Base-by-base conservation (phyloP, 805 yeast species). In the Candida peoriensis region DNA sequence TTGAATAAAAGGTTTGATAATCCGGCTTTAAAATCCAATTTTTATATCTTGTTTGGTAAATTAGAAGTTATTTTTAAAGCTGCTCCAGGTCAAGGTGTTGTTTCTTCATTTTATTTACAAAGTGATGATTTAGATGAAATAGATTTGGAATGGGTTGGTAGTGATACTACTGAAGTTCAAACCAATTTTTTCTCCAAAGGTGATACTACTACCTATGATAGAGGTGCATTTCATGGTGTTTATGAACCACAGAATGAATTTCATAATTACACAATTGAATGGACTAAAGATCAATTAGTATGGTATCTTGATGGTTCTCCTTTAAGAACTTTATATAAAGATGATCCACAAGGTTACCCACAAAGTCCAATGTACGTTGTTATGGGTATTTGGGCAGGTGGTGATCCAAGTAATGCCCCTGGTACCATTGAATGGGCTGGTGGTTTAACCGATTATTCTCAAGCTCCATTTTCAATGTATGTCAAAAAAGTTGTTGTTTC, bases 381-480 rank as follows among this genome's bases (percentile, higher is more conserved):
- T 53, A 64, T 75, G 42, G 90, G 93, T 44, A 61, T 77, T 21
- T 82, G 93, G 90, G 88, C 88, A 4, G 90, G 89, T 49, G 93
- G 93, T 55, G 88, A 81, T 57, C 63, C 82, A 20, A 47, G 63
- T 18, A 81, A 81, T 48, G 63, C 68, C 6, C 63, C 64, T 24
- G 90, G 90, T 32, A 81, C 89, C 2, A 80, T 82, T 38, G 76
- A 75, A 50, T 82, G 93, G 93, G 87, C 90, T 4, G 90, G 90
- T 39, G 95, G 94, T 37, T 39, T 46, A 14, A 76, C 87, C 11
- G 79, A 83, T 52, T 81, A 76, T 51, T 42, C 72, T 5, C 52
- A 72, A 19, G 85, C 76, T 19, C 90, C 93, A 33, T 85, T 78
- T 58, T 52, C 76, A 14, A 81, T 84, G 83, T 51, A 66, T 44